Base-by-base conservation (phyloP, 2,329 filamentous ascomycete genomes). In the Metarhizium robertsii region DNA sequence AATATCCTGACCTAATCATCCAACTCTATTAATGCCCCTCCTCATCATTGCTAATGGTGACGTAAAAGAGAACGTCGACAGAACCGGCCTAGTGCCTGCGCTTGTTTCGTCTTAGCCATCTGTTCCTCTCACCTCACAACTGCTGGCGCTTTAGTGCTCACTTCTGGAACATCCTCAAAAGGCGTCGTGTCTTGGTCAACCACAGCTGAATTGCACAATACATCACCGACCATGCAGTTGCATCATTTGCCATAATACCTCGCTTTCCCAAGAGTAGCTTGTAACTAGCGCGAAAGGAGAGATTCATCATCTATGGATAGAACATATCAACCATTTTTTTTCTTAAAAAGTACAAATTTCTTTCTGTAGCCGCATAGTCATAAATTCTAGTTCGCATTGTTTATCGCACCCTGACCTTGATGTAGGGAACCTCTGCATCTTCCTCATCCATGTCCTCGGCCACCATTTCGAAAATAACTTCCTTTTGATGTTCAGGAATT, bases 401-500 rank as follows among this genome's bases (percentile, higher is more conserved):
- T 62, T 53, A 71, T 53, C 64, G 64, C 54, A 91, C 75, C 76
- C 86, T 92, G 61, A 96, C 84, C 84, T 92, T 95, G 66, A 97
- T 90, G 70, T 96, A 97, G 4, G 94, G 94, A 62, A 97, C 88
- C 74, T 99, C 94, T 1, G 97, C 92, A 69, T 99, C 94, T 73
- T 97, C 90, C 60, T 88, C 92, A 3, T 84, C 86, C 66, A 83
- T 76, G 67, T 97, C 94, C 69, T 97, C 92, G 0, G 88, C 90
- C 6, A 94, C 95, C 61, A 96, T 88, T 76, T 97, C 94, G 67
- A 97, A 95, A 64, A 97, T 96, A 60, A 97, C 83, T 65, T 96
- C 92, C 79, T 88, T 94, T 75, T 96, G 90, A 69, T 97, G 92
- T 4, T 83, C 81, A 0, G 94, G 92, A 56, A 99, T 87, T 2